phyloP scores from a whole-genome alignment of 2,329 filamentous ascomycete genomes.

The Kalmusia sp. region DNA sequence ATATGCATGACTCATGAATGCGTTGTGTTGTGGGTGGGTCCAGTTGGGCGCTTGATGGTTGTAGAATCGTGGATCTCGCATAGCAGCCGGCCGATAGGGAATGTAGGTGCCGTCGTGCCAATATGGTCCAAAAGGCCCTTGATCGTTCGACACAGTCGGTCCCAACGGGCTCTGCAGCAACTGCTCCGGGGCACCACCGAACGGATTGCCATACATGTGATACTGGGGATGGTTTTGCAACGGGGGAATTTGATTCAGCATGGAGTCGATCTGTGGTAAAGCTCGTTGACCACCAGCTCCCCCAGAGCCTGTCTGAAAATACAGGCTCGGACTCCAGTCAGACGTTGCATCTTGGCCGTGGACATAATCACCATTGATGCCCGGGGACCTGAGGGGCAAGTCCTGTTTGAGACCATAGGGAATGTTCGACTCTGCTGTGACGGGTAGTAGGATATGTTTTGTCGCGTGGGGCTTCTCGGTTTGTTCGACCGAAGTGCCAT shows the following conservation, averaged over 20 bases:
- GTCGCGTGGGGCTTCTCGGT: conserved; percentile 75
- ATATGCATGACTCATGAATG: conserved; percentile 35
- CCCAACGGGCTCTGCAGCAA: conserved; percentile 44
- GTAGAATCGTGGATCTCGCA: conserved; percentile 48
- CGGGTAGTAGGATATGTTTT: conserved; percentile 83
- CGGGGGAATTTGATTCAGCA: conserved; percentile 65
- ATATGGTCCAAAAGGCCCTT: conserved; percentile 49
- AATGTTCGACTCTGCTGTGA: conserved; percentile 53
- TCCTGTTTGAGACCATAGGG: conserved; percentile 44
- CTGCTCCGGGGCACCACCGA: conserved; percentile 39
- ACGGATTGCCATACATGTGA: conserved; percentile 48
- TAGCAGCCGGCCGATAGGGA: conserved; percentile 48
- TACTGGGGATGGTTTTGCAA: conserved; percentile 63
- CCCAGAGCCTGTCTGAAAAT: conserved; percentile 46
- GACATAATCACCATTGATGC: conserved; percentile 20
- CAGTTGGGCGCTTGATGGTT: conserved; percentile 38
- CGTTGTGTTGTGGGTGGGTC: conserved; percentile 38
- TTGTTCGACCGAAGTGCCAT: conserved; percentile 79
- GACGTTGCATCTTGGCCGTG: conserved; percentile 29
- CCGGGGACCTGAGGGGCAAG: conserved; percentile 43
- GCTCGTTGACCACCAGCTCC: no score
- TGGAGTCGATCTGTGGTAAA: conserved; percentile 64
- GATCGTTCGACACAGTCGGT: conserved; percentile 50
- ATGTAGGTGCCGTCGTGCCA: conserved; percentile 52
- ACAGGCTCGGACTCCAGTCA: conserved; percentile 45